phyloP scores from a whole-genome alignment of 257 asterid genomes.

The Nicotiana attenuata region DNA sequence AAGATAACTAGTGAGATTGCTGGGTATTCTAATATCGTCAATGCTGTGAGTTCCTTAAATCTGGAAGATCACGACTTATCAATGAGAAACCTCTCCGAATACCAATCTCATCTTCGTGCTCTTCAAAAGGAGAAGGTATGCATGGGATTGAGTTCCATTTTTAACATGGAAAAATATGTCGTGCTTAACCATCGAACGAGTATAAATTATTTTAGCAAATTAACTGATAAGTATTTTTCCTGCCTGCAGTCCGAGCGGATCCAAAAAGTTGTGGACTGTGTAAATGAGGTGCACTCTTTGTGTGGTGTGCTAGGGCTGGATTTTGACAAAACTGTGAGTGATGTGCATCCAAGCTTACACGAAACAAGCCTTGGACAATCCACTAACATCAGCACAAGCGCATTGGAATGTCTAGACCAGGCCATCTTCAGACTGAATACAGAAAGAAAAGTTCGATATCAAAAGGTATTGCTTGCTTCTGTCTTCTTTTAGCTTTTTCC shows the following conservation, averaged over 20 bases:
- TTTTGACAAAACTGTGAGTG: slow-evolving; percentile 16
- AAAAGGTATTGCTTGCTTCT: slow-evolving; percentile 2
- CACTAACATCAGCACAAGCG: slow-evolving; percentile 9
- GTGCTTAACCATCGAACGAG: not conserved
- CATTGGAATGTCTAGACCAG: slow-evolving; percentile 8
- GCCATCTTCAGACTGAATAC: slow-evolving; percentile 5
- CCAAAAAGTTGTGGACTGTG: slow-evolving; percentile 15
- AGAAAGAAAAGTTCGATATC: slow-evolving; percentile 7
- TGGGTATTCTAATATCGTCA: not conserved
- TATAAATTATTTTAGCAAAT: not conserved
- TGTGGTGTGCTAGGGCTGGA: slow-evolving; percentile 15
- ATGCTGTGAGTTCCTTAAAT: slow-evolving; percentile 3
- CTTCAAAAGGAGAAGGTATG: slow-evolving; percentile 21
- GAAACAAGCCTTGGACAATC: slow-evolving; percentile 10
- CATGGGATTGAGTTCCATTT: not conserved
- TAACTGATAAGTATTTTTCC: not conserved
- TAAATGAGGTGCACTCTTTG: slow-evolving; percentile 12
- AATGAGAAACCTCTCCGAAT: slow-evolving; percentile 17
- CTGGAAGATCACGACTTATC: slow-evolving; percentile 13
- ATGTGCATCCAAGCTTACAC: slow-evolving; percentile 17
- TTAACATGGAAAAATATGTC: not conserved
- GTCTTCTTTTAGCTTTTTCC: not conserved
- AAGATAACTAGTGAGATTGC: slow-evolving; percentile 17
- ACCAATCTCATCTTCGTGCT: slow-evolving; percentile 10
- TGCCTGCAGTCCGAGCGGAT: slow-evolving; percentile 15